Evolutionary conservation across 2,329 filamentous ascomycete species (phyloP).

Genomic region (Stagonosporopsis chrysanthemi): DNA sequence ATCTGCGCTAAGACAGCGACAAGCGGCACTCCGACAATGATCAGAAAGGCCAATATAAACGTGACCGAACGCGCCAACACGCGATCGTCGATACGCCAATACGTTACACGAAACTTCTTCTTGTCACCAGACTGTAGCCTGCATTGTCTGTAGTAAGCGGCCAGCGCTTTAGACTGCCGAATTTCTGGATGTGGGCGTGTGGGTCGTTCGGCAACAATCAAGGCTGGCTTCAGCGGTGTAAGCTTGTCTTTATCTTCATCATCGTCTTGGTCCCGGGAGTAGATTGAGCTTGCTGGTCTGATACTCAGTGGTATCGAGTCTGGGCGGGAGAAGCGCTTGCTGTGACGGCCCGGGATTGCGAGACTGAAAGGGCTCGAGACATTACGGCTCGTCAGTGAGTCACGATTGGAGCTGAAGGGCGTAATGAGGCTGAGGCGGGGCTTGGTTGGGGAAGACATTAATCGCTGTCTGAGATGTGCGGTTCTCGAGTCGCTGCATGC

Average conservation of each 20-base stretch:
- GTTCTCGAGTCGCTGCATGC: background rate
- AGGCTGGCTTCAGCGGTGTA: slow-evolving; percentile 11
- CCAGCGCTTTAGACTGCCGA: slow-evolving; percentile 8
- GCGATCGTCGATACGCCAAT: slow-evolving; percentile 23
- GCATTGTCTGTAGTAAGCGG: slow-evolving; percentile 13
- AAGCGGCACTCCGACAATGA: slow-evolving; percentile 31
- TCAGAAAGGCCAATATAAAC: slow-evolving; percentile 26
- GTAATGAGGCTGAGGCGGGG: slow-evolving; percentile 11
- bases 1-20: slow-evolving; percentile 32
- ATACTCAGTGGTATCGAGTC: slow-evolving; percentile 9
- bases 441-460: slow-evolving; percentile 17
- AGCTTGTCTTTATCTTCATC: slow-evolving; percentile 11
- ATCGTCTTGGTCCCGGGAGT: slow-evolving; percentile 12
- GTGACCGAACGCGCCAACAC: slow-evolving; percentile 31
- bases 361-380: slow-evolving; percentile 27
- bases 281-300: slow-evolving; percentile 7
- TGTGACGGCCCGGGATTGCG: slow-evolving; percentile 22
- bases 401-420: slow-evolving; percentile 6
- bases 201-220: slow-evolving; percentile 17
- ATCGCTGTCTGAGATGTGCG: background rate
- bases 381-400: slow-evolving; percentile 16
- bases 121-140: slow-evolving; percentile 8
- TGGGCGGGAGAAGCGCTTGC: slow-evolving; percentile 8
- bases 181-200: slow-evolving; percentile 6
- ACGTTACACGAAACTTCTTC: slow-evolving; percentile 6